Evolutionary conservation across 208 protist species (phyloP).

Genomic region (Angomonas deanei): DNA sequence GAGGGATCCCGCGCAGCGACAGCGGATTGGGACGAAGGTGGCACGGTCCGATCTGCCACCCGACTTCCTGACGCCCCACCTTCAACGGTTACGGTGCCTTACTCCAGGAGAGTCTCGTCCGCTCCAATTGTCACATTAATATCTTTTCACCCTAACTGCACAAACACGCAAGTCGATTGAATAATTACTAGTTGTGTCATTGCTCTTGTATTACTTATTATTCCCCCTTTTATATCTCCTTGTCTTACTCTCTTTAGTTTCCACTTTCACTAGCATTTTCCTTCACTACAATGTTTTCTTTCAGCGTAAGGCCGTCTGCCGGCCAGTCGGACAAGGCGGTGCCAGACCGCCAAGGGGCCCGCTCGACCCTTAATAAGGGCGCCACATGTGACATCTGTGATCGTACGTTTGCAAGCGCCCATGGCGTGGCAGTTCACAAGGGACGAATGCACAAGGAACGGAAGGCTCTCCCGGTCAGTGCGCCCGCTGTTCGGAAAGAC

Average conservation of each 20-base stretch:
- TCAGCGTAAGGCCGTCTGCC: background rate
- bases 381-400: too few relatives aligned
- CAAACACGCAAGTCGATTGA: background rate
- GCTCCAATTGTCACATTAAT: background rate
- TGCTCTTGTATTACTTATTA: too few relatives aligned
- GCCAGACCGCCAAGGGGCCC: too few relatives aligned
- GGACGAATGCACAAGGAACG: too few relatives aligned
- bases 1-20: slow-evolving; percentile 32
- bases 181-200: too few relatives aligned
- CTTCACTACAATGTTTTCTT: too few relatives aligned
- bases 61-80: slow-evolving; percentile 18
- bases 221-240: background rate
- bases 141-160: background rate
- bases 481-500: too few relatives aligned
- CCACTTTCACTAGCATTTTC: background rate
- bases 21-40: slow-evolving; percentile 50
- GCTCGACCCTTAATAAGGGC: too few relatives aligned
- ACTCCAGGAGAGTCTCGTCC: background rate
- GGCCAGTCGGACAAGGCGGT: background rate
- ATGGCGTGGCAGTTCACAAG: too few relatives aligned
- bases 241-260: background rate
- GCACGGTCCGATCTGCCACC: slow-evolving; percentile 46
- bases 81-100: background rate
- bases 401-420: too few relatives aligned
- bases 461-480: too few relatives aligned